Conservation (phyloP, 768 basidiomycete species). For the Lactifluus hygrophoroides region DNA sequence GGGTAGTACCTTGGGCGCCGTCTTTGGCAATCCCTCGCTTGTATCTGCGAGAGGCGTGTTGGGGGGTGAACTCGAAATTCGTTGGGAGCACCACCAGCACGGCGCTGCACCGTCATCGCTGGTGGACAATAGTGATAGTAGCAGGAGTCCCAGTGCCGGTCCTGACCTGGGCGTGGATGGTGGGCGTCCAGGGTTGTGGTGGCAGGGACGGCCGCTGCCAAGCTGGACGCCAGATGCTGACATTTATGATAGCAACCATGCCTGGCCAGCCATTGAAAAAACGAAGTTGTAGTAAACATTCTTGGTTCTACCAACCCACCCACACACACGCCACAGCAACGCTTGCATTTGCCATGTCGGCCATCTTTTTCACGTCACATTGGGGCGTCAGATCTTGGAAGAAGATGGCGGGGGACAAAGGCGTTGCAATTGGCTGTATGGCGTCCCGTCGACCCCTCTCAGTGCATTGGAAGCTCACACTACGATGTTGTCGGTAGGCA, state of each 20-base stretch:
- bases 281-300: too few species aligned
- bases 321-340: too few species aligned
- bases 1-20: conserved; percentile 33
- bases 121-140: background rate
- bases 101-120: background rate
- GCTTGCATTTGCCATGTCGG: background rate
- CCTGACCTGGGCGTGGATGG: background rate
- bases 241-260: background rate
- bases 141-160: background rate
- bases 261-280: too few species aligned
- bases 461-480: background rate
- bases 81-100: conserved; percentile 46
- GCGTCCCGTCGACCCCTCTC: too few species aligned
- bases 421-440: background rate
- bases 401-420: background rate
- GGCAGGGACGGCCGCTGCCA: conserved; percentile 28
- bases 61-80: conserved; percentile 49
- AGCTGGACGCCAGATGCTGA: conserved; percentile 30
- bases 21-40: conserved; percentile 66
- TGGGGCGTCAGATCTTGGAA: background rate
- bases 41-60: conserved; percentile 46
- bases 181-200: conserved; percentile 41
- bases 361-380: background rate
- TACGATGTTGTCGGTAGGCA: background rate
- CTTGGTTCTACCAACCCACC: too few species aligned